Base-by-base conservation (phyloP, 495 filamentous ascomycete species). In the Podospora anserina region DNA sequence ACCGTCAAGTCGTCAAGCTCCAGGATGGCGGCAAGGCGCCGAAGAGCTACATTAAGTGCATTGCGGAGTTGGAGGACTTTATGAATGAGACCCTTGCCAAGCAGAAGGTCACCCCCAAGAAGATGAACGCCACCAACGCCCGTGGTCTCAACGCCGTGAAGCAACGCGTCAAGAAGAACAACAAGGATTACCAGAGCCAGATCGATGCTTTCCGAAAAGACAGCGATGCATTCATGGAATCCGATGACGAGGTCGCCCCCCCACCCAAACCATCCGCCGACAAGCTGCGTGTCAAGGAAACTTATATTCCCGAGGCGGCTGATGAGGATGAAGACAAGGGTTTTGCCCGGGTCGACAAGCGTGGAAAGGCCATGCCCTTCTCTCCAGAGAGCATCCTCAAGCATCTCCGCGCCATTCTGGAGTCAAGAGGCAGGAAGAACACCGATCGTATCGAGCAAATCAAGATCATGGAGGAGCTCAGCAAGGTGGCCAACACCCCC, bases 371-470 rank as follows among this genome's bases (percentile, higher is more conserved):
- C 56, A 82, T 97, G 56, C 88, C 89, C 72, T 97, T 94, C 78
- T 98, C 95, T 44, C 91, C 95, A 5, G 95, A 99, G 83, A 96
- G 93, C 79, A 99, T 99, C 73, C 88, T 98, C 77, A 98, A 98
- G 85, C 92, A 97, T 79, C 87, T 99, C 49, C 87, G 92, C 55
- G 86, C 89, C 56, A 97, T 99, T 74, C 85, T 98, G 68, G 95
- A 98, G 83, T 93, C 94, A 27, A 86, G 95, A 80, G 95, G 95
- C 77, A 93, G 96, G 85, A 99, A 98, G 88, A 98, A 97, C 81
- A 97, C 96, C 68, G 95, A 99, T 77, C 89, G 93, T 56, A 77
- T 86, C 49, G 95, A 98, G 81, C 95, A 98, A 81, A 97, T 99
- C 76, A 88, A 88, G 79, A 89, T 94, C 63, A 96, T 99, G 95